Evolutionary conservation across 148 eudicot species (phyloP).

Genomic region (Polygonum aviculare): DNA sequence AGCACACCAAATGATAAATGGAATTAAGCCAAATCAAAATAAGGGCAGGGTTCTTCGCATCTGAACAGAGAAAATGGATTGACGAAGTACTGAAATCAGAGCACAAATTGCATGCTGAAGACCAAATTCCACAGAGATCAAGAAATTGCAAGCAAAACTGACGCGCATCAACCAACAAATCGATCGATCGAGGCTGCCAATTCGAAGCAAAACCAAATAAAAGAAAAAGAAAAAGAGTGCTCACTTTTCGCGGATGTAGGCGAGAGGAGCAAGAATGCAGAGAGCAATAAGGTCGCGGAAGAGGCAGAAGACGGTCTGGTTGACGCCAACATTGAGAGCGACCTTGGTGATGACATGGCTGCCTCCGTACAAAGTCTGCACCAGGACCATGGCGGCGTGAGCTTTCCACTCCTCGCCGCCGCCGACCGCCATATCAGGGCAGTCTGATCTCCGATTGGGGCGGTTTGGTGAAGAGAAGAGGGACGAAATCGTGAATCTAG

Average conservation of each 20-base stretch:
- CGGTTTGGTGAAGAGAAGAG: background rate
- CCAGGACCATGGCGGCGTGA: conserved; percentile 56
- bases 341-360: conserved; percentile 82
- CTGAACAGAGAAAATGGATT: background rate
- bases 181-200: background rate
- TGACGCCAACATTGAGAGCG: conserved; percentile 74
- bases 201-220: background rate
- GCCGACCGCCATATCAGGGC: conserved; percentile 13
- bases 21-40: no score
- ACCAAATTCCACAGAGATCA: background rate
- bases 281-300: conserved; percentile 71
- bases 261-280: conserved; percentile 79
- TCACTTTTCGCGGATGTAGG: conserved; percentile 77
- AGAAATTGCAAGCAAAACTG: background rate
- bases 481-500: background rate
- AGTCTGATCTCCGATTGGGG: background rate
- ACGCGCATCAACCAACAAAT: background rate
- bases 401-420: conserved; percentile 45
- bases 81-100: background rate
- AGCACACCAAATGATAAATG: background rate
- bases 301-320: conserved; percentile 76
- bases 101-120: background rate
- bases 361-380: conserved; percentile 66
- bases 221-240: no score
- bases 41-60: no score